These are phyloP conservation scores for Annulohypoxylon bovei DNA, from an alignment of 495 filamentous ascomycete genomes.

Conservation along the genomic window DNA sequence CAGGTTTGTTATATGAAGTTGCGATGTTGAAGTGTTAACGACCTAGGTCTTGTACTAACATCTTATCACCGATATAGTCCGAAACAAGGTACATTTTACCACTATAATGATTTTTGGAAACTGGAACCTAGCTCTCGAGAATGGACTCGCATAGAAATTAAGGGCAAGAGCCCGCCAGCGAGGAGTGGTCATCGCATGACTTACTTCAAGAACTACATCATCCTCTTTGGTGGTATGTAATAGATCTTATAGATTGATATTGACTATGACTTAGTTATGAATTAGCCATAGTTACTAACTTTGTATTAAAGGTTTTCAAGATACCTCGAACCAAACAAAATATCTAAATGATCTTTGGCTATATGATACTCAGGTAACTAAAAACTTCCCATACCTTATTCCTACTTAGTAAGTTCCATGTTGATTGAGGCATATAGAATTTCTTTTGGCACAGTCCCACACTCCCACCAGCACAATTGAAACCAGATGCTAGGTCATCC, in stretches of 20 bases:
- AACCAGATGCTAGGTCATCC: constrained; percentile 88
- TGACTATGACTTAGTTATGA: neutral
- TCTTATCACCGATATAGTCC: constrained; percentile 59
- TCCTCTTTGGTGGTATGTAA: constrained; percentile 50
- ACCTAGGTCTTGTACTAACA: constrained; percentile 63
- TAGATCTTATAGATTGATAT: neutral
- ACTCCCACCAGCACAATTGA: constrained; percentile 77
- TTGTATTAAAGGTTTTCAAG: constrained; percentile 89
- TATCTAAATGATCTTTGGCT: constrained; percentile 79
- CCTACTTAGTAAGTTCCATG: constrained; percentile 59
- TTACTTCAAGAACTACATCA: constrained; percentile 76
- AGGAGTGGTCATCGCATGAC: constrained; percentile 95
- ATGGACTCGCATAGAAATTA: constrained; percentile 88
- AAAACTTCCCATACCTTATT: constrained; percentile 50
- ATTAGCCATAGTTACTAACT: too few species aligned
- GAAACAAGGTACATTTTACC: constrained; percentile 98
- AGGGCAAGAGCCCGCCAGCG: constrained; percentile 88
- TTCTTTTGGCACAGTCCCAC: constrained; percentile 80
- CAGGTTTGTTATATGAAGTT: constrained; percentile 41
- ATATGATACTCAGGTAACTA: constrained; percentile 61
- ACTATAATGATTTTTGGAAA: constrained; percentile 98
- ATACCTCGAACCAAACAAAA: constrained; percentile 91
- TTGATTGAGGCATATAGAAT: constrained; percentile 57
- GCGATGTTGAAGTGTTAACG: neutral
- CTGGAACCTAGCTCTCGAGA: constrained; percentile 83